These are phyloP conservation scores for Cyberlindnera meyerae DNA, from an alignment of 805 yeast genomes.

Conservation along the genomic window DNA sequence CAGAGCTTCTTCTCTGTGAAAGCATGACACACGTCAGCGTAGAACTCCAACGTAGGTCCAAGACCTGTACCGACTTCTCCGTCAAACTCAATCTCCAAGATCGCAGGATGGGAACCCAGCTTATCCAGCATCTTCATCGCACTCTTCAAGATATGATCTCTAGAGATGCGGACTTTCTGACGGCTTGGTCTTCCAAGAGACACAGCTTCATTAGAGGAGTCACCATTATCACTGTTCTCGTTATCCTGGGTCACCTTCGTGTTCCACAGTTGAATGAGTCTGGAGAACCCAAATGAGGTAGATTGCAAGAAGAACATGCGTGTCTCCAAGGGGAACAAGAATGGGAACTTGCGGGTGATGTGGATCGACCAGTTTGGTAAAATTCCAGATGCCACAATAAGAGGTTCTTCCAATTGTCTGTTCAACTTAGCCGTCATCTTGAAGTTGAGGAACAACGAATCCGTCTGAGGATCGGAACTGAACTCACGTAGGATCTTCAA, in stretches of 20 bases:
- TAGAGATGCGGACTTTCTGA: constrained; percentile 72
- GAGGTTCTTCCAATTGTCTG: constrained; percentile 83
- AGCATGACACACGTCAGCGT: constrained; percentile 72
- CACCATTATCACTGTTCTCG: constrained; percentile 28
- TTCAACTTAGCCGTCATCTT: constrained; percentile 82
- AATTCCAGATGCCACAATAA: constrained; percentile 80
- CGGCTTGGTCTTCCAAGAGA: constrained; percentile 70
- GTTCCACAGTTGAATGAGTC: constrained; percentile 78
- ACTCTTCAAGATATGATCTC: constrained; percentile 65
- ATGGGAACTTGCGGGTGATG: constrained; percentile 70
- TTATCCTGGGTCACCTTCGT: constrained; percentile 39
- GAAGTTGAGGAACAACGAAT: constrained; percentile 55
- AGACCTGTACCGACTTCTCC: constrained; percentile 95
- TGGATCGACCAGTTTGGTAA: constrained; percentile 81
- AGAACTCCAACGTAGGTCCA: constrained; percentile 95
- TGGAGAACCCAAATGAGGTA: constrained; percentile 86
- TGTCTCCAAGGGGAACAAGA: constrained; percentile 78
- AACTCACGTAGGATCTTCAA: constrained; percentile 42
- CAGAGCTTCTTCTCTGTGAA: constrained; percentile 52
- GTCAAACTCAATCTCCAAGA: constrained; percentile 79
- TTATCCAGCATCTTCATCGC: constrained; percentile 73
- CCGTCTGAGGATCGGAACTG: constrained; percentile 2
- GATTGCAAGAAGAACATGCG: constrained; percentile 74
- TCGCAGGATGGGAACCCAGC: constrained; percentile 75
- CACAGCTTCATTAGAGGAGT: constrained; percentile 21